phyloP scores from a whole-genome alignment of 441 rosid species.

The Jatropha podagrica region DNA sequence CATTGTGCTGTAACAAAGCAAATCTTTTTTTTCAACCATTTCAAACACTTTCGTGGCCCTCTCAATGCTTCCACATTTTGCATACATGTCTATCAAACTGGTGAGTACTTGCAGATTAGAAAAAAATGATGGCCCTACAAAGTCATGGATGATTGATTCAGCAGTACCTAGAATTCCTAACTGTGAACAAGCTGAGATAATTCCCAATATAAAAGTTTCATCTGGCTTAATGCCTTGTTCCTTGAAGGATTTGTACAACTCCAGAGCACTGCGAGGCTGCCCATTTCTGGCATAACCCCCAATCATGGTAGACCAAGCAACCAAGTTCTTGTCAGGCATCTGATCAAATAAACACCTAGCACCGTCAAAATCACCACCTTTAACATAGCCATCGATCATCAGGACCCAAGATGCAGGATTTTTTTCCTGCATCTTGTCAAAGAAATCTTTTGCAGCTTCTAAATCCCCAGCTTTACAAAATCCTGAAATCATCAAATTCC shows the following conservation, averaged over 20 bases:
- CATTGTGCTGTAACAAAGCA: constrained; percentile 61
- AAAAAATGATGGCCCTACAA: constrained; percentile 44
- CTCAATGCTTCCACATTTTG: constrained; percentile 65
- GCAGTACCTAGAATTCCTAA: constrained; percentile 72
- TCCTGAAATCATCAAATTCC: constrained; percentile 40
- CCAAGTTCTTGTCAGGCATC: constrained; percentile 62
- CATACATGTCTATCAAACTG: constrained; percentile 71
- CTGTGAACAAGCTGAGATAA: constrained; percentile 74
- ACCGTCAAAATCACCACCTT: constrained; percentile 46
- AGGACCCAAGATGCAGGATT: constrained; percentile 61
- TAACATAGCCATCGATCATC: constrained; percentile 63
- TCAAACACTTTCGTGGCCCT: constrained; percentile 55
- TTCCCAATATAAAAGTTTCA: constrained; percentile 57
- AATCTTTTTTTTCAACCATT: constrained; percentile 50
- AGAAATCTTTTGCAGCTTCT: constrained; percentile 44
- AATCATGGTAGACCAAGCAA: constrained; percentile 72
- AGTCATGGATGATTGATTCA: constrained; percentile 62
- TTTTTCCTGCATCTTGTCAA: constrained; percentile 47
- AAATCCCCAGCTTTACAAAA: constrained; percentile 40
- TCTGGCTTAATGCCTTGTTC: constrained; percentile 47
- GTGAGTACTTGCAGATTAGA: constrained; percentile 59
- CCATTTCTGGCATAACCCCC: constrained; percentile 63
- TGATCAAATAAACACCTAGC: constrained; percentile 53
- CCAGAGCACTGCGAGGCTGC: constrained; percentile 53
- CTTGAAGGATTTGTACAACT: constrained; percentile 61